Conservation (phyloP, 2,329 filamentous ascomycete species). For the Tolypocladium inflatum region DNA sequence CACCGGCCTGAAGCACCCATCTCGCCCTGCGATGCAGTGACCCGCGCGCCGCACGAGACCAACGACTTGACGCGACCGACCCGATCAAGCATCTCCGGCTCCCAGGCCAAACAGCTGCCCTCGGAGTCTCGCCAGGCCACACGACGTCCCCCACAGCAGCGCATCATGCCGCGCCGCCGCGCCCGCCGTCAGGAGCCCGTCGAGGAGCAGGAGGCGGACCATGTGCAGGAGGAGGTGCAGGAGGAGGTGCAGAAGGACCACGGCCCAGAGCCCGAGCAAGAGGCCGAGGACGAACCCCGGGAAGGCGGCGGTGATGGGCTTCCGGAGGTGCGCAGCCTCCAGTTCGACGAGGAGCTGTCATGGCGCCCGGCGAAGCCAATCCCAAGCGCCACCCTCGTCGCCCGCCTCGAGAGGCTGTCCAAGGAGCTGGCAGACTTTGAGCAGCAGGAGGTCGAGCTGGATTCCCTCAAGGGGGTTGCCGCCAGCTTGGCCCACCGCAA, state of each 20-base stretch:
- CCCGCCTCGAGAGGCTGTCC: constrained; percentile 69
- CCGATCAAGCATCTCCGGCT: constrained; percentile 4
- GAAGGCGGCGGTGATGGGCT: constrained; percentile 3
- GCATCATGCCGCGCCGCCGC: constrained; percentile 27
- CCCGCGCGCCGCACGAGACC: constrained; percentile 9
- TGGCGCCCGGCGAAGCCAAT: constrained; percentile 92
- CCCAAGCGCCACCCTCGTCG: constrained; percentile 69
- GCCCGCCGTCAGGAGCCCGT: constrained; percentile 20
- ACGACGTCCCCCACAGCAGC: constrained; percentile 7
- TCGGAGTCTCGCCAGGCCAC: neutral
- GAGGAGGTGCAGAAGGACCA: constrained; percentile 4
- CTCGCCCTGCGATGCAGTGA: constrained; percentile 13
- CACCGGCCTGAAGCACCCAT: neutral
- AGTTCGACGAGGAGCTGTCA: constrained; percentile 78
- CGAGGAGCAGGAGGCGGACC: constrained; percentile 18
- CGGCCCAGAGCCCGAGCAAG: constrained; percentile 9
- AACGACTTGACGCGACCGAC: constrained; percentile 8
- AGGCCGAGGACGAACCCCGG: constrained; percentile 1
- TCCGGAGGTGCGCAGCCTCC: constrained; percentile 36
- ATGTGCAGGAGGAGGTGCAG: constrained; percentile 6
- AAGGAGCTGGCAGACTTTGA: constrained; percentile 79
- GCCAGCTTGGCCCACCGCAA: constrained; percentile 77
- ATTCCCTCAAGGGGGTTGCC: constrained; percentile 76
- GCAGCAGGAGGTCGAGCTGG: constrained; percentile 73
- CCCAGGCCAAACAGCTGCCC: neutral